Conservation (phyloP, 495 filamentous ascomycete genomes). For the Aspergillus ostianus region DNA sequence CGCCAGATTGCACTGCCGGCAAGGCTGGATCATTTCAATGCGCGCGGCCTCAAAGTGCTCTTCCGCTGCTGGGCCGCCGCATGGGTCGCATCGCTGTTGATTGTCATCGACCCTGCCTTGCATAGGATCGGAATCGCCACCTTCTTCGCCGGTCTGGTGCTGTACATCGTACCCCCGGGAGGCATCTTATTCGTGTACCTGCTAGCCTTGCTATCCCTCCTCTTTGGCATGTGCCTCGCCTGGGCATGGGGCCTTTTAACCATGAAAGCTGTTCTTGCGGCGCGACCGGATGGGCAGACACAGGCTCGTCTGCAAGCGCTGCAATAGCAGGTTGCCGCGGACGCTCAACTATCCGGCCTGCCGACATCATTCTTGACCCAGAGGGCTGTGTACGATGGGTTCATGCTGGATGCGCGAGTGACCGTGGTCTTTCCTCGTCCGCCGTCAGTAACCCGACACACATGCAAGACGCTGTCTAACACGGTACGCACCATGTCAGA, state of each 20-base stretch:
- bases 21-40: constrained; percentile 43
- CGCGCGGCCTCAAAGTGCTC: constrained; percentile 36
- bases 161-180: constrained; percentile 20
- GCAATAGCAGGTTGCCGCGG: constrained; percentile 11
- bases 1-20: constrained; percentile 20
- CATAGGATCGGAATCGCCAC: constrained; percentile 20
- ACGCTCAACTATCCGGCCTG: constrained; percentile 11
- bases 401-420: constrained; percentile 25
- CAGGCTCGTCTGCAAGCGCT: constrained; percentile 10
- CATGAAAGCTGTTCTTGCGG: constrained; percentile 24
- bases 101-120: constrained; percentile 36
- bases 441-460: constrained; percentile 37
- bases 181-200: constrained; percentile 23
- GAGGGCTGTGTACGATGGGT: constrained; percentile 18
- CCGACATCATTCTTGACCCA: constrained; percentile 2
- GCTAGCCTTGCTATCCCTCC: constrained; percentile 16
- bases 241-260: constrained; percentile 25
- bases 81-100: constrained; percentile 39
- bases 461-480: constrained; percentile 38
- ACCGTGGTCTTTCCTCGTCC: constrained; percentile 35
- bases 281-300: constrained; percentile 14
- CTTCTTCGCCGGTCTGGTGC: constrained; percentile 18
- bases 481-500: constrained; percentile 35
- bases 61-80: constrained; percentile 38
- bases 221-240: constrained; percentile 22